Evolutionary conservation across 2,329 filamentous ascomycete species (phyloP).

Genomic region (Calycina herbarum): DNA sequence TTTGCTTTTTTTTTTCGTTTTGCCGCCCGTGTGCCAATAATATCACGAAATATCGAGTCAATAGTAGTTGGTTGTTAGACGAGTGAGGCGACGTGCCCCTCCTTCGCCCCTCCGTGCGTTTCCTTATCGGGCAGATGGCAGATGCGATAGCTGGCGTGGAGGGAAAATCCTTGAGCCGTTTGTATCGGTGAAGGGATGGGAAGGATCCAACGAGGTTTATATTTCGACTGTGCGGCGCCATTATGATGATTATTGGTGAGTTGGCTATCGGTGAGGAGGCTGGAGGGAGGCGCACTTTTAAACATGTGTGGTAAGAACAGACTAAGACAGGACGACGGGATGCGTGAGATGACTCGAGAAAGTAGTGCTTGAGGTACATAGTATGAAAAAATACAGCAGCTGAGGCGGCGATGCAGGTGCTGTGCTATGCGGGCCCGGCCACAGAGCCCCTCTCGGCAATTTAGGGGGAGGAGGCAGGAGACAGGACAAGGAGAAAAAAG

Average conservation of each 20-base stretch:
- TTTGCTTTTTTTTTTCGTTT: neutral
- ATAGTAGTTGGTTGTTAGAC: constrained; percentile 3
- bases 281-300: neutral
- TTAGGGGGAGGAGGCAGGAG: neutral
- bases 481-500: neutral
- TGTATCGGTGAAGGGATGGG: neutral
- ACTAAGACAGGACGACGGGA: neutral
- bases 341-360: constrained; percentile 6
- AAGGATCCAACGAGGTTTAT: neutral
- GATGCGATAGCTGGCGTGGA: neutral
- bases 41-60: constrained; percentile 4
- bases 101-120: neutral
- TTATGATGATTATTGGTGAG: neutral
- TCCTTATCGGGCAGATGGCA: constrained; percentile 6
- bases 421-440: neutral
- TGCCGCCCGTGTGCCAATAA: constrained; percentile 5
- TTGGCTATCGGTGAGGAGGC: neutral
- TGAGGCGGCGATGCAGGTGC: neutral
- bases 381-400: too few species aligned
- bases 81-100: constrained; percentile 1
- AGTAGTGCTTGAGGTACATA: neutral
- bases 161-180: neutral
- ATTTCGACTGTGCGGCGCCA: neutral
- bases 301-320: neutral
- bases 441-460: neutral